Base-by-base conservation (phyloP, 257 asterid species). In the Capsicum chinense region DNA sequence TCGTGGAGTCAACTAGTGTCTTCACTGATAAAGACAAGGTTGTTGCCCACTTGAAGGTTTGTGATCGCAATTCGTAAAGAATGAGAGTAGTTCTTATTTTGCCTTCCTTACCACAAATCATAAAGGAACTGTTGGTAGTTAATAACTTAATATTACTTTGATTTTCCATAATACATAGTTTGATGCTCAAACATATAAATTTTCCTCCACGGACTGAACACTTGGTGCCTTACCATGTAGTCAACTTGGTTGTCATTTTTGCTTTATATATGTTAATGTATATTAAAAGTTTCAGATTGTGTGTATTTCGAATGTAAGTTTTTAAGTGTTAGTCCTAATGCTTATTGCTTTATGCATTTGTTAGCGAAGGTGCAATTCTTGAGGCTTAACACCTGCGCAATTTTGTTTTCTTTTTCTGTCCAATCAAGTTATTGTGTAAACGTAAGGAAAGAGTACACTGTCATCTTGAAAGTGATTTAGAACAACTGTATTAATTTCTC, bases 1-100 rank as follows among this genome's bases (percentile, higher is more conserved):
- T 94, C 81, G 93, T 93, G 63, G 97, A 94, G 83, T 92, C 98
- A 59, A 93, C 97, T 4, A 94, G 97, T 56, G 98, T 94, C 83
- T 95, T 95, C 74, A 95, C 99, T 3, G 97, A 95, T 84, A 87
- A 91, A 88, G 97, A 90, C 64, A 93, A 94, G 86, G 97, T 97
- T 86, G 95, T 97, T 73, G 97, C 97, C 44, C 97, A 94, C 87
- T 56, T 93, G 86, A 94, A 93, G 98, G 97, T 93, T 84, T 47
- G 68, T 76, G 63, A 52, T 52, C 21, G 21, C 33, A 26, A 26
- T 26, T 26, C 33, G 33, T 21, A 19, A 74, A 50, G 10, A 50
- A 48, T 8, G 11, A 12, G 21, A 48, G 54, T 63, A n/a, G 56
- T 19, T 80, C 12, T 21, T 48, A 39, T 2, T 35, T 19, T 57